Evolutionary conservation across 768 basidiomycete genomes (phyloP).

Genomic region (Mycena sanguinolenta): DNA sequence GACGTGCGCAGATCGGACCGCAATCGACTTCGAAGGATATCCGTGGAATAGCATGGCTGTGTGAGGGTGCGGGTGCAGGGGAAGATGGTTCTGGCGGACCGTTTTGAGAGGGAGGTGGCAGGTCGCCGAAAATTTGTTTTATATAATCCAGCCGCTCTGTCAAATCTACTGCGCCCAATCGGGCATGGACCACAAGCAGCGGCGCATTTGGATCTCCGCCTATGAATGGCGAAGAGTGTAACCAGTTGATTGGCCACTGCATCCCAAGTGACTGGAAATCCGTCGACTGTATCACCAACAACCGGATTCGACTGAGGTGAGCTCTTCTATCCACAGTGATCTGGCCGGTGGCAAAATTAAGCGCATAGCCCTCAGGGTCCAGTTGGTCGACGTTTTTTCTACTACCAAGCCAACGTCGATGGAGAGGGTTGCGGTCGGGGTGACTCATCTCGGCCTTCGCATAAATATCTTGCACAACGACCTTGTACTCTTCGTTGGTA

Average conservation of each 20-base stretch:
- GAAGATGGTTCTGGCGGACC: neutral
- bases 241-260: slow-evolving; percentile 75
- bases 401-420: slow-evolving; percentile 68
- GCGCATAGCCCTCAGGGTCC: slow-evolving; percentile 63
- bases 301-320: slow-evolving; percentile 49
- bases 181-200: slow-evolving; percentile 62
- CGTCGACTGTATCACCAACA: slow-evolving; percentile 58
- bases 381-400: slow-evolving; percentile 47
- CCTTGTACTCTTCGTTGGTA: slow-evolving; percentile 54
- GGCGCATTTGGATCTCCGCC: slow-evolving; percentile 71
- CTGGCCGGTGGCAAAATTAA: slow-evolving; percentile 58
- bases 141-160: slow-evolving; percentile 69
- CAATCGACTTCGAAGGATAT: slow-evolving; percentile 61
- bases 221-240: slow-evolving; percentile 63
- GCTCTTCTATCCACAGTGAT: slow-evolving; percentile 61
- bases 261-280: slow-evolving; percentile 58
- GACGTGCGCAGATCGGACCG: slow-evolving; percentile 63
- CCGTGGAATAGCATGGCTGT: slow-evolving; percentile 56
- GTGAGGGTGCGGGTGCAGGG: neutral
- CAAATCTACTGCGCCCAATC: slow-evolving; percentile 60
- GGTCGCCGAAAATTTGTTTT: slow-evolving; percentile 51
- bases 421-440: slow-evolving; percentile 56
- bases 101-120: slow-evolving; percentile 32
- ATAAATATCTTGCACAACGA: slow-evolving; percentile 56
- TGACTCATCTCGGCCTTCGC: slow-evolving; percentile 64